phyloP scores from a whole-genome alignment of 2,329 filamentous ascomycete species.

The Reticulascus tulasneorum region DNA sequence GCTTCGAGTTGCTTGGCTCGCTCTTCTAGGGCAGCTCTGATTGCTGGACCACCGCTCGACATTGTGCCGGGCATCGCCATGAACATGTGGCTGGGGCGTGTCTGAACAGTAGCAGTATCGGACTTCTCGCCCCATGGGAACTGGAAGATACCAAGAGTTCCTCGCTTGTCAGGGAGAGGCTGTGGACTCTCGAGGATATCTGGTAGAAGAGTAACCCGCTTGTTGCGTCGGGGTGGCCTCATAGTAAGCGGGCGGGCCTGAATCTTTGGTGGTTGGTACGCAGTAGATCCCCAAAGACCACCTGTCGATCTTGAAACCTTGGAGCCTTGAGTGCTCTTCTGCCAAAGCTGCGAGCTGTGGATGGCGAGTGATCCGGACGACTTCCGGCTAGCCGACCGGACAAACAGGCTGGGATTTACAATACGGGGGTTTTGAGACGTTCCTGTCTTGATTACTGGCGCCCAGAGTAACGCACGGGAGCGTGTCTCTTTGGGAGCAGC shows the following conservation, averaged over 20 bases:
- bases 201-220: constrained; percentile 55
- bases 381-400: constrained; percentile 33
- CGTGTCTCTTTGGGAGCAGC: constrained; percentile 2
- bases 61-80: constrained; percentile 51
- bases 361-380: constrained; percentile 27
- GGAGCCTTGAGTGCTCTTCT: constrained; percentile 20
- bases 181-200: constrained; percentile 61
- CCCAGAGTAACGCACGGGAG: constrained; percentile 5
- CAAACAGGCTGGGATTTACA: constrained; percentile 26
- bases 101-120: constrained; percentile 46
- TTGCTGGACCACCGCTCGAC: constrained; percentile 31
- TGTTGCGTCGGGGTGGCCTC: constrained; percentile 51
- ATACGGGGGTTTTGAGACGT: too few species aligned
- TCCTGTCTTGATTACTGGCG: too few species aligned
- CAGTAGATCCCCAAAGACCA: constrained; percentile 25
- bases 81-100: constrained; percentile 29
- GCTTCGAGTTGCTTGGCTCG: constrained; percentile 31
- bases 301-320: constrained; percentile 12
- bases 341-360: constrained; percentile 35
- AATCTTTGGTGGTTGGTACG: constrained; percentile 18
- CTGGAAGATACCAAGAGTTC: constrained; percentile 60
- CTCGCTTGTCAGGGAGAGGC: constrained; percentile 54
- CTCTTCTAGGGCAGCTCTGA: constrained; percentile 26
- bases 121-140: constrained; percentile 64
- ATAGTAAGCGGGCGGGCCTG: constrained; percentile 42